These are phyloP conservation scores for Fusarium mangiferae DNA, from an alignment of 2,329 filamentous ascomycete genomes.

Conservation along the genomic window DNA sequence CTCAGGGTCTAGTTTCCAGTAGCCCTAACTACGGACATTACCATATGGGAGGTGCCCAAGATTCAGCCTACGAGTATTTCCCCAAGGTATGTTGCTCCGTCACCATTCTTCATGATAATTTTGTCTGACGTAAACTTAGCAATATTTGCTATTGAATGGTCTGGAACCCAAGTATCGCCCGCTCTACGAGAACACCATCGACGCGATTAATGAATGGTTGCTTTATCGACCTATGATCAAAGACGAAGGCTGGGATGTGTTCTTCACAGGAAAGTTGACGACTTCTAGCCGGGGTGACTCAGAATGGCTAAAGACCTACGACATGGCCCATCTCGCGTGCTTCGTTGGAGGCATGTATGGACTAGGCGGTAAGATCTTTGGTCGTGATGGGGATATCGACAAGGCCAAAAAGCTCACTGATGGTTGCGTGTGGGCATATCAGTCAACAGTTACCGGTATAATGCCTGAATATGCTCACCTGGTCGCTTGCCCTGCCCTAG, in stretches of 20 bases:
- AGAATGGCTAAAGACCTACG: constrained; percentile 63
- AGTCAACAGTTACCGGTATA: constrained; percentile 67
- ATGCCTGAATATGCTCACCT: constrained; percentile 68
- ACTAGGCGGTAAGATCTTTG: constrained; percentile 71
- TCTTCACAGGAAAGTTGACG: constrained; percentile 74
- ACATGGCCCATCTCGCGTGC: constrained; percentile 72
- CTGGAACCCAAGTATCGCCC: constrained; percentile 75
- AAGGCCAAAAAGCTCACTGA: constrained; percentile 72
- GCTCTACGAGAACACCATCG: constrained; percentile 76
- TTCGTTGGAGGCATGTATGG: constrained; percentile 78
- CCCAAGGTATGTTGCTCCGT: constrained; percentile 59
- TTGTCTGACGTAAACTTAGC: constrained; percentile 59
- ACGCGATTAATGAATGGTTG: constrained; percentile 76
- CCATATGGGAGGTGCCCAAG: constrained; percentile 72
- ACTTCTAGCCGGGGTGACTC: constrained; percentile 55
- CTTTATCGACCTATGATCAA: constrained; percentile 82
- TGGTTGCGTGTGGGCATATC: constrained; percentile 77
- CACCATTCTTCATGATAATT: neutral
- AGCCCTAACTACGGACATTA: constrained; percentile 59
- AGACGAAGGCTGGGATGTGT: constrained; percentile 72
- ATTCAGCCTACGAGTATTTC: constrained; percentile 79
- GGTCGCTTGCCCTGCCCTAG: constrained; percentile 58
- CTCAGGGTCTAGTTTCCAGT: constrained; percentile 66
- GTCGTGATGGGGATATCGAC: constrained; percentile 68
- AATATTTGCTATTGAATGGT: constrained; percentile 80